A percentile compares a stretch with the other conserved stretches of the same genome.
phyloP scores from a whole-genome alignment of 75 land plant species.

The Pinus tabuliformis region DNA sequence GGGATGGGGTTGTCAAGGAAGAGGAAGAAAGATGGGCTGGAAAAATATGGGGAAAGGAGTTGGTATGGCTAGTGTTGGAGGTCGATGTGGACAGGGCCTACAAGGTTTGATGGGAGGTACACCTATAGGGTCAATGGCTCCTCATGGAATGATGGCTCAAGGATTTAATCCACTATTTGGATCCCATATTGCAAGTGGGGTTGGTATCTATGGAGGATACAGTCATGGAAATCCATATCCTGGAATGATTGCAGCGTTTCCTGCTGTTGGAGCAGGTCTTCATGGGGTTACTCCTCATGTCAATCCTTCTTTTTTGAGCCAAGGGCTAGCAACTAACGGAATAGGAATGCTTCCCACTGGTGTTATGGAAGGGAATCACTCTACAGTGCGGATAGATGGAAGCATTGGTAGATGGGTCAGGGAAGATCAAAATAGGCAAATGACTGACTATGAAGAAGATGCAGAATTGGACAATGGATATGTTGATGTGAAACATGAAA shows the following conservation, averaged over 20 bases:
- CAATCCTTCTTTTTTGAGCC: conserved; percentile 85
- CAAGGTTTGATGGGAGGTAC: conserved; percentile 59
- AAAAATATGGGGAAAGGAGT: conserved; percentile 31
- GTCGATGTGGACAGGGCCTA: conserved; percentile 55
- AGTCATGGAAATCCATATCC: conserved; percentile 50
- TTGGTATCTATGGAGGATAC: conserved; percentile 61
- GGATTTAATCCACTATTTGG: conserved; percentile 73
- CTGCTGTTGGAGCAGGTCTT: conserved; percentile 58
- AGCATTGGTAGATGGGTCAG: conserved; percentile 68
- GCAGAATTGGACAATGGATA: too few relatives aligned
- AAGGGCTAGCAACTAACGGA: conserved; percentile 60
- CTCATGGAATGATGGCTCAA: conserved; percentile 80
- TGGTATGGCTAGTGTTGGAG: conserved; percentile 31
- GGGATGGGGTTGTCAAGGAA: conserved; percentile 37
- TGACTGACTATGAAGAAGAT: conserved; percentile 6
- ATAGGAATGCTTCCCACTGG: conserved; percentile 65
- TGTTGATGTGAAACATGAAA: too few relatives aligned
- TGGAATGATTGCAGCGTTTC: conserved; percentile 70
- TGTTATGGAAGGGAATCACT: conserved; percentile 60
- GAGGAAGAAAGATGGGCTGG: conserved; percentile 34
- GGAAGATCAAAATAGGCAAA: conserved; percentile 63
- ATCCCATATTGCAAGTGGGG: conserved; percentile 61
- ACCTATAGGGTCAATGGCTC: conserved; percentile 75
- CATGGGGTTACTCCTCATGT: conserved; percentile 88
- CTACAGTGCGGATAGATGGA: conserved; percentile 74